Evolutionary conservation across 2,329 filamentous ascomycete species (phyloP), one percentile per base, ranked within the genome.

Genomic region (Paraphoma chrysanthemicola): DNA sequence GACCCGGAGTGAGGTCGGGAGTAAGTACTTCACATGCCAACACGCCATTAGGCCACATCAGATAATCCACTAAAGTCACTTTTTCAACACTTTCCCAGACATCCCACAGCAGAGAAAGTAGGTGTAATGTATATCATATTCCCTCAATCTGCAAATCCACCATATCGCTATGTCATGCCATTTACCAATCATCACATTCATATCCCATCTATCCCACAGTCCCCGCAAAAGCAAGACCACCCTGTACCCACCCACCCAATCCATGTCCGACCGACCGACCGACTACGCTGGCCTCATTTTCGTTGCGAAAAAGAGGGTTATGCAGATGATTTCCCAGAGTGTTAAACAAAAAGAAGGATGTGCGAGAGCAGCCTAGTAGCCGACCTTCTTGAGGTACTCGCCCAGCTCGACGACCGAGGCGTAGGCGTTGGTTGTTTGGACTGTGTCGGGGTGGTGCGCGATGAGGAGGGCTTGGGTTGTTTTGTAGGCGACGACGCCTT

Each of bases 391-490:
- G 63, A 97, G 87, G 83, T 98, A 97, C 79, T 96, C 91, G 71
- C 87, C 92, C 62, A 99, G 85, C 70, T 87, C 84, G 82, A 94
- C 91, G 66, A 96, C 90, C 48, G 90, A 91, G 76, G 86, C 86
- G 70, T 88, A 88, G 62, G 92, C 88, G 77, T 90, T 89, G 75
- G 91, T 88, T 50, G 90, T 91, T 77, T 90, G 84, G 67, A 88
- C 81, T 60, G 78, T 77, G 77, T 96, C 92, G 66, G 83, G 84
- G 84, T 98, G 92, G 83, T 97, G 92, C 68, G 88, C 90, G 76
- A 99, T 81, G 75, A 99, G 86, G 77, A 98, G 88, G 68, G 93
- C 92, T 81, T 96, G 90, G 73, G 85, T 89, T 71, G 94, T 96
- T 85, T 96, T 96, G 80, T 89, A 88, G 70, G 95, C 86, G 74